Percentiles rank a stretch among this genome's conserved stretches.
These are phyloP conservation scores for Termitomyces titanicus DNA, from an alignment of 768 basidiomycete genomes.

Conservation along the genomic window DNA sequence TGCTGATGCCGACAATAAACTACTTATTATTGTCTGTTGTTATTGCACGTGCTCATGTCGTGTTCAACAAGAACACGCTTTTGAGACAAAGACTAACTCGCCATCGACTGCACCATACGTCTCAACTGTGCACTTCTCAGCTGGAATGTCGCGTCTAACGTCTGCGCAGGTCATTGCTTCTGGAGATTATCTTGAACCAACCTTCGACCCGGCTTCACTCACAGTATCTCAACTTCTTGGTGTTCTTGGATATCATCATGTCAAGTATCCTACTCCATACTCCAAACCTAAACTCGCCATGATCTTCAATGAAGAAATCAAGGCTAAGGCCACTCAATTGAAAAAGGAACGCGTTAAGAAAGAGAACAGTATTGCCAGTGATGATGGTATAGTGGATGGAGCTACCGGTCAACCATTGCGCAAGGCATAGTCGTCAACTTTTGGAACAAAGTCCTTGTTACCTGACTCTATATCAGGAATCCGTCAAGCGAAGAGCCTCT, in stretches of 20 bases:
- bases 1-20: too few species aligned
- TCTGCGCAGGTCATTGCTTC: slow-evolving; percentile 68
- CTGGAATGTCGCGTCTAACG: slow-evolving; percentile 70
- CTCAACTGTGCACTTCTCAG: not conserved
- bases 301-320: slow-evolving; percentile 77
- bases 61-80: slow-evolving; percentile 5
- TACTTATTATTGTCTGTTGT: too few species aligned
- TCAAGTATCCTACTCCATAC: slow-evolving; percentile 70
- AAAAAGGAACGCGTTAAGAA: slow-evolving; percentile 63
- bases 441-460: not conserved
- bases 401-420: slow-evolving; percentile 67
- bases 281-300: slow-evolving; percentile 76
- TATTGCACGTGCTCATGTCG: slow-evolving; percentile 6
- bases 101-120: not conserved
- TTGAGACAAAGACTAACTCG: not conserved
- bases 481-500: slow-evolving; percentile 51
- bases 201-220: slow-evolving; percentile 70
- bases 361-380: slow-evolving; percentile 70
- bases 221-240: slow-evolving; percentile 83
- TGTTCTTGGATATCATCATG: slow-evolving; percentile 71
- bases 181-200: slow-evolving; percentile 77
- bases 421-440: not conserved
- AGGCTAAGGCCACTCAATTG: slow-evolving; percentile 49
- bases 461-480: slow-evolving; percentile 15
- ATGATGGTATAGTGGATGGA: slow-evolving; percentile 81